Base-by-base conservation (phyloP, 2,329 filamentous ascomycete genomes). In the Colletotrichum spaethianum region DNA sequence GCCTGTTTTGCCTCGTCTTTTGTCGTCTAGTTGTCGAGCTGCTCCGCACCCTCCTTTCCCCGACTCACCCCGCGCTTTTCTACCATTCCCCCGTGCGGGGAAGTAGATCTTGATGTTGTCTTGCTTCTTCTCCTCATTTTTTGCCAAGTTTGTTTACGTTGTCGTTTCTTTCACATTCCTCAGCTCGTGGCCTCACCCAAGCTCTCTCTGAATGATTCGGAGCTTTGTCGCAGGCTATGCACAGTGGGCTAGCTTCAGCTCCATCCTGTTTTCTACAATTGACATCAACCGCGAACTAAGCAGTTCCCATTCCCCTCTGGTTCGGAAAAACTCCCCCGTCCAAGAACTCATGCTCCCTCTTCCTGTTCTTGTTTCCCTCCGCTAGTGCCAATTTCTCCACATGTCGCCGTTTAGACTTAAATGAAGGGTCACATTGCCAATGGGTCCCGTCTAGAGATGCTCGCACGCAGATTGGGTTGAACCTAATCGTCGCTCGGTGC, bases 371-470 rank as follows among this genome's bases (percentile, higher is more conserved):
- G 55, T 23, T 33, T 48, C 23, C 33, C 46, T 63, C 33, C 57
- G 64, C 50, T 46, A 71, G 57, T 52, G 55, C 46, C 56, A 57
- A 20, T 62, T 57, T 68, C 64, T 63, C 57, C 64, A 52, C 64
- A 63, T n/a, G 52, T 52, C 64, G 18, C 36, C 18, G 42, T 68
- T 71, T 68, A 68, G 52, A 71, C 68, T 71, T 20, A 44, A 50
- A 57, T 63, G 56, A 71, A 63, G 57, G 42, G 68, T 68, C 64
- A 57, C 68, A 63, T 53, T 62, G 36, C 33, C 36, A 33, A 62
- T 52, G 69, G 64, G 36, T 63, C 57, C 14, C 57, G 20, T 50
- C 26, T 40, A 36, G 31, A 56, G 23, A 59, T 60, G 23, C 48
- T 59, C 50, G 44, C 52, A 65, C 48, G 48, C 40, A 55, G 14